Evolutionary conservation across 768 basidiomycete genomes (phyloP).

Genomic region (Serendipita sp.): DNA sequence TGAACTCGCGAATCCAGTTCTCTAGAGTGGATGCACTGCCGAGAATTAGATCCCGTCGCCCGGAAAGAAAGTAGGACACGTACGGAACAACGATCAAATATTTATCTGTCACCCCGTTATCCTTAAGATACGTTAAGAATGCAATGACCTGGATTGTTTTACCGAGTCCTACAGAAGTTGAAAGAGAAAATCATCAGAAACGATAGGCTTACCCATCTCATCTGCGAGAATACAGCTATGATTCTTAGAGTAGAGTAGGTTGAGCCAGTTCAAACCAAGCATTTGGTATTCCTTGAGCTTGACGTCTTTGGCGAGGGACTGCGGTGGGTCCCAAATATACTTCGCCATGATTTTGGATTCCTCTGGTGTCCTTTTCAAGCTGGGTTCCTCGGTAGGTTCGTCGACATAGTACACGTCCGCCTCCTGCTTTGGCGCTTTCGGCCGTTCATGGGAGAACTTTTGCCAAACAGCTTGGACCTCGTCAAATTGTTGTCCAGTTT

Average conservation of each 20-base stretch:
- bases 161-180: conserved; percentile 53
- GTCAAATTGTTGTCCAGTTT: conserved; percentile 59
- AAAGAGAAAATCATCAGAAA: background rate
- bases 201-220: conserved; percentile 72
- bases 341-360: conserved; percentile 14
- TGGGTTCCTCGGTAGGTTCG: conserved; percentile 7
- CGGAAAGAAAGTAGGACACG: conserved; percentile 20
- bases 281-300: conserved; percentile 92
- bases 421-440: conserved; percentile 25
- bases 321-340: conserved; percentile 64
- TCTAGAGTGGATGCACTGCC: conserved; percentile 83
- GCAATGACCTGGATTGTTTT: conserved; percentile 99
- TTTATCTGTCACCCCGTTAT: conserved; percentile 60
- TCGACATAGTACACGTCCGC: conserved; percentile 18
- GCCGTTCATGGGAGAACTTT: conserved; percentile 14
- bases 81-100: conserved; percentile 93
- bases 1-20: conserved; percentile 97
- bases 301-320: conserved; percentile 44
- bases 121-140: conserved; percentile 80
- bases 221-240: conserved; percentile 94
- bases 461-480: conserved; percentile 69
- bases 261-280: conserved; percentile 94
- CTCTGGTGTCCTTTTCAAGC: conserved; percentile 11
- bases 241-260: conserved; percentile 61
- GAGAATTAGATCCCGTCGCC: conserved; percentile 1